Conservation (phyloP, 768 basidiomycete genomes). For the Tricholoma matsutake region DNA sequence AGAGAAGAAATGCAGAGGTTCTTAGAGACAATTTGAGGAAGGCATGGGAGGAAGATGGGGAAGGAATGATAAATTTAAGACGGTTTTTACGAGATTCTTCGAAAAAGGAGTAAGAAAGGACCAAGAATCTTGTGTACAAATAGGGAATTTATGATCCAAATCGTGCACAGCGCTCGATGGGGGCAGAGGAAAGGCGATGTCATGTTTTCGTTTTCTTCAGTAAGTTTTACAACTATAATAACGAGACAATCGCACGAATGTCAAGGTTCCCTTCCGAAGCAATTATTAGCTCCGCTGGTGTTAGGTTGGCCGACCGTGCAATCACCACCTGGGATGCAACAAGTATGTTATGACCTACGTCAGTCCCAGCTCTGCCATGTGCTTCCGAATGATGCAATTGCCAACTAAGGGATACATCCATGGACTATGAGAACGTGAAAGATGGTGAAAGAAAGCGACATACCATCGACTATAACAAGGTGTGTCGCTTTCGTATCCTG, state of each 20-base stretch:
- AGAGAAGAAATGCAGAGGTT: neutral
- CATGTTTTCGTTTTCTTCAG: neutral
- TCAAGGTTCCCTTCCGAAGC: no score
- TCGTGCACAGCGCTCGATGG: no score
- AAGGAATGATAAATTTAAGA: neutral
- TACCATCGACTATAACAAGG: conserved; percentile 57
- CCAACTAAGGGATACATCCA: conserved; percentile 38
- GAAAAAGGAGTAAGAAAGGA: neutral
- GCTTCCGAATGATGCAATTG: conserved; percentile 61
- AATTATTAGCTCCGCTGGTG: no score
- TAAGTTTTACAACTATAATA: no score
- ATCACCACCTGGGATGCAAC: no score
- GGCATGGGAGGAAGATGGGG: neutral
- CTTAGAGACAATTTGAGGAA: neutral
- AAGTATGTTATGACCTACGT: conserved; percentile 2
- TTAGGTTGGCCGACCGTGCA: no score
- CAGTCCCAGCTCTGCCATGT: conserved; percentile 49
- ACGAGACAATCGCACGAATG: no score
- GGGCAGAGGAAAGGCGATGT: no score
- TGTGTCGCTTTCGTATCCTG: conserved; percentile 67
- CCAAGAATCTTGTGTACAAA: no score
- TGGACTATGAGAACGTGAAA: neutral
- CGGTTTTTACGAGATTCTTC: neutral
- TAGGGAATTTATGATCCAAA: no score
- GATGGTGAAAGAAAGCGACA: conserved; percentile 16